These are phyloP conservation scores for Eleusine indica DNA, from an alignment of 176 grass and related monocot species.

Conservation along the genomic window DNA sequence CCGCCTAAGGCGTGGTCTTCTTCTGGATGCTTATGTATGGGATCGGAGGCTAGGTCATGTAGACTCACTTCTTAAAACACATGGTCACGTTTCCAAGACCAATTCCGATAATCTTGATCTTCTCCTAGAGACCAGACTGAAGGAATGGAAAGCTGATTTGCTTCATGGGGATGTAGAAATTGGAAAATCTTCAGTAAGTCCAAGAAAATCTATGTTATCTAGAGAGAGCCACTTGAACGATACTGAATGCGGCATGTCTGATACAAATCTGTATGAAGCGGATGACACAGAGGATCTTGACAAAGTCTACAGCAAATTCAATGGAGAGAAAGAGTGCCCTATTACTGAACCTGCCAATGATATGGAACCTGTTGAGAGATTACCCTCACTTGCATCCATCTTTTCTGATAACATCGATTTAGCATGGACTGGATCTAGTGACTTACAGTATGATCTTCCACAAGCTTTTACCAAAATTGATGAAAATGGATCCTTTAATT, in stretches of 20 bases:
- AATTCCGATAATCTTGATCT: conserved; percentile 42
- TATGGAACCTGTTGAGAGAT: conserved; percentile 51
- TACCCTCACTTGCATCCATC: conserved; percentile 65
- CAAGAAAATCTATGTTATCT: conserved; percentile 60
- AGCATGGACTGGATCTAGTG: conserved; percentile 83
- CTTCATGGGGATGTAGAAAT: conserved; percentile 34
- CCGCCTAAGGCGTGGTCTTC: conserved; percentile 73
- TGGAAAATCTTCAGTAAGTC: conserved; percentile 50
- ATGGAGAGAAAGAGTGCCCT: conserved; percentile 20
- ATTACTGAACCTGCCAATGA: conserved; percentile 25
- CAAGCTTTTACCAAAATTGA: conserved; percentile 49
- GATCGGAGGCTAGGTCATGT: conserved; percentile 65
- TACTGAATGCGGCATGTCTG: conserved; percentile 42
- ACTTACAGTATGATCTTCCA: conserved; percentile 50
- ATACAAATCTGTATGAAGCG: conserved; percentile 42
- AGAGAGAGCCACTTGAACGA: conserved; percentile 48
- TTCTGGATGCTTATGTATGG: conserved; percentile 87
- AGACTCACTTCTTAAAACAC: conserved; percentile 66
- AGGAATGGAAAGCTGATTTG: conserved; percentile 50
- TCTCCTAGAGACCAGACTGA: conserved; percentile 39
- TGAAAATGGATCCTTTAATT: conserved; percentile 46
- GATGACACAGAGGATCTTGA: conserved; percentile 55
- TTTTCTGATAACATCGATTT: conserved; percentile 94
- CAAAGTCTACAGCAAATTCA: conserved; percentile 47
- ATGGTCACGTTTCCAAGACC: conserved; percentile 46